phyloP scores from a whole-genome alignment of 768 basidiomycete genomes.

The Rhizopogon vesiculosus region DNA sequence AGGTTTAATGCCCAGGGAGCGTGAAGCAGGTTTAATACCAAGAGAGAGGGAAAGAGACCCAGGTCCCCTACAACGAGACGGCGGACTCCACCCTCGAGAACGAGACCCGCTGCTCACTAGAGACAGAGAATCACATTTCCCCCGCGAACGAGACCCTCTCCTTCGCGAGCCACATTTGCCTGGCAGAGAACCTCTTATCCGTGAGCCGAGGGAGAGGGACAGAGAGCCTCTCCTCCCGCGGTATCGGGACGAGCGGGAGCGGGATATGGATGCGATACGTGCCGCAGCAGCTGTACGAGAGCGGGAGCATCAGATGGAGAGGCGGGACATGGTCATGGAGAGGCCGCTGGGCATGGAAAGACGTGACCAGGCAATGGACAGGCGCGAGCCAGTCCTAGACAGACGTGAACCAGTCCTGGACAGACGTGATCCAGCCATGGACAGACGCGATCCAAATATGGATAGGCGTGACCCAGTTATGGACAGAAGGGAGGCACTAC shows the following conservation, averaged over 20 bases:
- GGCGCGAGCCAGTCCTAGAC: neutral
- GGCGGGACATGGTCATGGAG: neutral
- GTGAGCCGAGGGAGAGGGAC: neutral
- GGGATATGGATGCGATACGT: constrained; percentile 1
- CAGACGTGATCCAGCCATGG: neutral
- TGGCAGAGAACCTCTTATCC: neutral
- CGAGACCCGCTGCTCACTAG: neutral
- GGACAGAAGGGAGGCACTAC: neutral
- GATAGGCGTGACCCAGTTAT: neutral
- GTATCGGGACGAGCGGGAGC: neutral
- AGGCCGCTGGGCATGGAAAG: neutral
- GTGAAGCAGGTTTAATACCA: neutral
- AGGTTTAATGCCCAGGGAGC: neutral
- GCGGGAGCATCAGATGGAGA: neutral
- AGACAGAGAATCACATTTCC: neutral
- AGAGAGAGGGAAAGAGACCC: neutral
- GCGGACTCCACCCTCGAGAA: neutral
- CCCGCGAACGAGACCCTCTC: neutral
- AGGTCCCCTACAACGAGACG: neutral
- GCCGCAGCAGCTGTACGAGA: neutral
- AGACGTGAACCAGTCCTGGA: neutral
- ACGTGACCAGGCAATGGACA: neutral
- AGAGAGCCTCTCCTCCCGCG: neutral
- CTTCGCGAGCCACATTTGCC: neutral
- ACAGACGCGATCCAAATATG: neutral